phyloP scores from a whole-genome alignment of 163 green algal species.

The Prototheca cutis region DNA sequence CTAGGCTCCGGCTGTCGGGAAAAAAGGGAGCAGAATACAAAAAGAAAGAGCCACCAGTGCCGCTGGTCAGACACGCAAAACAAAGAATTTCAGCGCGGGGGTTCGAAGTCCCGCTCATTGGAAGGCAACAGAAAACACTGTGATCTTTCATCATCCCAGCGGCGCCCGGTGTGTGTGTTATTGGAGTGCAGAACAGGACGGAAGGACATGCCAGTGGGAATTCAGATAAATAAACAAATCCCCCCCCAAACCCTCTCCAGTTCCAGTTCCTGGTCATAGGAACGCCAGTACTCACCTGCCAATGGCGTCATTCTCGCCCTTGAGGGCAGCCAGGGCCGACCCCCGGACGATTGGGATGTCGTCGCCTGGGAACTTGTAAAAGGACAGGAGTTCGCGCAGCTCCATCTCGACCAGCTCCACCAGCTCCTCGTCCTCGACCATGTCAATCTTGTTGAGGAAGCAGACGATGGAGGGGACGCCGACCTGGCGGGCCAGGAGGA shows the following conservation, averaged over 20 bases:
- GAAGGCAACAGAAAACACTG: conserved; percentile 13
- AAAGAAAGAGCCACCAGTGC: too few species aligned
- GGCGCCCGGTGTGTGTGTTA: too few species aligned
- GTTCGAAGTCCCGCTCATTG: too few species aligned
- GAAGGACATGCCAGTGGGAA: too few species aligned
- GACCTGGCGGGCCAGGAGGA: conserved; percentile 94
- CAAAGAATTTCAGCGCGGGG: too few species aligned
- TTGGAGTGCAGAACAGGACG: too few species aligned
- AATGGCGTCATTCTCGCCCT: conserved; percentile 71
- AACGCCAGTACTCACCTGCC: conserved; percentile 30
- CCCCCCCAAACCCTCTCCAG: not conserved
- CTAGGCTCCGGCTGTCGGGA: too few species aligned
- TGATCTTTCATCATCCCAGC: conserved; percentile 6
- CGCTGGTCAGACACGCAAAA: not conserved
- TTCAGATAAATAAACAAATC: too few species aligned
- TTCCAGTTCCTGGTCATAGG: not conserved
- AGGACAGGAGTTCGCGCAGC: conserved; percentile 88
- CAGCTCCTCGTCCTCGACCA: conserved; percentile 94
- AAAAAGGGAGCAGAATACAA: too few species aligned
- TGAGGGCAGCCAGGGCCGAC: conserved; percentile 81
- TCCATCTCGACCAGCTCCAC: conserved; percentile 98
- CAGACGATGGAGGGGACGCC: conserved; percentile 92
- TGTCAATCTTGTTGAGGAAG: conserved; percentile 99
- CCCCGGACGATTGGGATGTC: conserved; percentile 86
- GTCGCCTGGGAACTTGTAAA: conserved; percentile 97